These are phyloP conservation scores for Phytophthora aleatoria DNA, from an alignment of 352 stramenopile species.

Conservation along the genomic window DNA sequence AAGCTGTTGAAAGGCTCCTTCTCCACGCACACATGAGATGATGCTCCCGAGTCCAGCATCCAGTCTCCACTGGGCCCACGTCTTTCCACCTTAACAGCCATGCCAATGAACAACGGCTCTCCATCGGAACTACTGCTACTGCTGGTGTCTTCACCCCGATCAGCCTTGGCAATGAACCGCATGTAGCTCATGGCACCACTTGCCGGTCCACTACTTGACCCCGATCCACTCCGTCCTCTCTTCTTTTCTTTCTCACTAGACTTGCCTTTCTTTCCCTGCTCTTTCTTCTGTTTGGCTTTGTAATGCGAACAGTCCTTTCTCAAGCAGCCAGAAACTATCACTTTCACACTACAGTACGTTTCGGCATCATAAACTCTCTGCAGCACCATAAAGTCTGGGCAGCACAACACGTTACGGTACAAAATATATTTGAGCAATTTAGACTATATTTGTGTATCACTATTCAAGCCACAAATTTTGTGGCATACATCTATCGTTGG, in stretches of 20 bases:
- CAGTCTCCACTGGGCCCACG: no score
- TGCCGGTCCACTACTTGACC: not conserved
- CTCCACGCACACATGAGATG: constrained; percentile 3
- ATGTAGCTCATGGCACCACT: constrained; percentile 3
- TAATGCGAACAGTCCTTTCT: constrained; percentile 4
- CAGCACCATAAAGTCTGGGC: no score
- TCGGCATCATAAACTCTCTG: no score
- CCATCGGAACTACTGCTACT: constrained; percentile 7
- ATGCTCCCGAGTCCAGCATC: constrained; percentile 10
- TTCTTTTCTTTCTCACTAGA: not conserved
- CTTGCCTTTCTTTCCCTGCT: not conserved
- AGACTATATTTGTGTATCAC: no score
- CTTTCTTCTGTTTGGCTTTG: constrained; percentile 4
- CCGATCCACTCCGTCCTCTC: not conserved
- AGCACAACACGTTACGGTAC: no score
- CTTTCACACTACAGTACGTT: no score
- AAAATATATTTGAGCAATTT: no score
- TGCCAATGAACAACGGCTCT: no score
- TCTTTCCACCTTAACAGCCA: no score
- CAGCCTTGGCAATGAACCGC: constrained; percentile 3
- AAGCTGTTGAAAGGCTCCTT: constrained; percentile 2
- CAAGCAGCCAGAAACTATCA: not conserved
- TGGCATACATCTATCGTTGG: no score
- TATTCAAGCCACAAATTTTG: no score
- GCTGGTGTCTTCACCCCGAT: not conserved